Conservation (phyloP, 2,329 filamentous ascomycete genomes). For the Diaporthe citrichinensis region DNA sequence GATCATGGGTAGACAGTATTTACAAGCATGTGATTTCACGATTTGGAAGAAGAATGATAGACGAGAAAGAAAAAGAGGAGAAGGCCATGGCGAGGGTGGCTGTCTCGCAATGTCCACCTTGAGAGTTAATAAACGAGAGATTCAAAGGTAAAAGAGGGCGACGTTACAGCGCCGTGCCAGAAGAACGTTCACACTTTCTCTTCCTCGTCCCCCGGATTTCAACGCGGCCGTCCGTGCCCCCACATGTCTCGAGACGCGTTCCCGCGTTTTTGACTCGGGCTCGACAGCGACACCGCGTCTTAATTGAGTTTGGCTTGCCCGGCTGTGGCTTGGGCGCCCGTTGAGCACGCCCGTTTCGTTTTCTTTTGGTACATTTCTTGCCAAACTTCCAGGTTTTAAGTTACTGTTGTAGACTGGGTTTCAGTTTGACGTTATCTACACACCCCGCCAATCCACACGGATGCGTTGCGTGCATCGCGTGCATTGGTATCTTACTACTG, state of each 20-base stretch:
- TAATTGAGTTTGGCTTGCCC: neutral
- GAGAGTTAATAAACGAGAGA: neutral
- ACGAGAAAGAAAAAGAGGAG: neutral
- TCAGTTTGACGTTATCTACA: constrained; percentile 10
- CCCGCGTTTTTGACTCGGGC: constrained; percentile 11
- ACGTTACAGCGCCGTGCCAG: constrained; percentile 18
- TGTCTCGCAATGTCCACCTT: neutral
- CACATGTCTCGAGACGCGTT: constrained; percentile 28
- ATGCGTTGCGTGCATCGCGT: neutral
- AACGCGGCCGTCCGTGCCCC: constrained; percentile 25
- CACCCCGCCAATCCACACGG: neutral
- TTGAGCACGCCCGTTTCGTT: neutral
- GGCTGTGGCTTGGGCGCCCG: neutral
- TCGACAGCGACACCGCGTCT: constrained; percentile 22
- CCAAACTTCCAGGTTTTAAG: no score
- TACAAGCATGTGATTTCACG: constrained; percentile 10
- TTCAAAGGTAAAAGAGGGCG: neutral
- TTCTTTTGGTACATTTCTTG: neutral
- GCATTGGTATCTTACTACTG: neutral
- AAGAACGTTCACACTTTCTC: neutral
- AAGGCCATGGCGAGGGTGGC: neutral
- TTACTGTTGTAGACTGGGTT: no score
- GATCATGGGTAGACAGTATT: neutral
- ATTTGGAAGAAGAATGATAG: neutral
- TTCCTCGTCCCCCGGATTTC: neutral